Evolutionary conservation across 1,284 basidiomycete species (phyloP).

Genomic region (Heliocybe sulcata): DNA sequence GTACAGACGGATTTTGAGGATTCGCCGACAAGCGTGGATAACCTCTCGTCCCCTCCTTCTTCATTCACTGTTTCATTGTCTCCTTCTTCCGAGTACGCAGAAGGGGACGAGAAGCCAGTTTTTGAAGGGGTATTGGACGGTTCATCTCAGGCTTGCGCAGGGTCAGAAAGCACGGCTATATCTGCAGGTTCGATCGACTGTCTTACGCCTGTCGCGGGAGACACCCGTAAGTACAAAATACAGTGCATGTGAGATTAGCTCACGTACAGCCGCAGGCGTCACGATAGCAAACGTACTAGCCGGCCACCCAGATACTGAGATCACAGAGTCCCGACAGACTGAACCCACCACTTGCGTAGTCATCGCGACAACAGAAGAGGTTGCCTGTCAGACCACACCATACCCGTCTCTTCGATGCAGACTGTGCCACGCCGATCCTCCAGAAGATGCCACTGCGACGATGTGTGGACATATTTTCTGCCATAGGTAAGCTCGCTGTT

Average conservation of each 20-base stretch:
- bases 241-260: background rate
- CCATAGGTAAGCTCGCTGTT: conserved; percentile 2
- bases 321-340: background rate
- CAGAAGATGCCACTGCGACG: conserved; percentile 4
- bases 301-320: background rate
- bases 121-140: background rate
- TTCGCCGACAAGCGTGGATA: background rate
- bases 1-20: background rate
- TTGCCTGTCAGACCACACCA: background rate
- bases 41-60: background rate
- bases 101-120: background rate
- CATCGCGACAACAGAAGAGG: background rate
- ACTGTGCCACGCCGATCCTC: conserved; percentile 4
- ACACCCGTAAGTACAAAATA: background rate
- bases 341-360: background rate
- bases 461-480: conserved; percentile 8
- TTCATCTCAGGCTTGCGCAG: background rate
- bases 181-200: background rate
- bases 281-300: background rate
- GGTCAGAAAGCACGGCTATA: background rate
- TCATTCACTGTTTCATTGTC: background rate
- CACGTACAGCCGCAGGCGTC: background rate
- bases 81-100: background rate
- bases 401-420: conserved; percentile 1
- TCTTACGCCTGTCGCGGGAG: background rate